These are phyloP conservation scores for Brassica nigra DNA, from an alignment of 345 rosid species.

Conservation along the genomic window DNA sequence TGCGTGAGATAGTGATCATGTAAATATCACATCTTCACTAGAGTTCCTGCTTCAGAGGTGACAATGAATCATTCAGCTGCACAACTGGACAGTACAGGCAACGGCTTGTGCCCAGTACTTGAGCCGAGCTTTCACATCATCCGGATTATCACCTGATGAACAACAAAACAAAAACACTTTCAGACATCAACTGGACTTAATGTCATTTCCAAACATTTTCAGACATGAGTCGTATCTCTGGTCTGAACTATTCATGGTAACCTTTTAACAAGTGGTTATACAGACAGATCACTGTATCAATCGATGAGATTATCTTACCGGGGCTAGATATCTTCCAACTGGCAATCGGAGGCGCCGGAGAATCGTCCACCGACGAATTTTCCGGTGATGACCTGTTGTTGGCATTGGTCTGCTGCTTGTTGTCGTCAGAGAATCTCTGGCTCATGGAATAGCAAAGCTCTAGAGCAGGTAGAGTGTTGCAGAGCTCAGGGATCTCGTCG, in stretches of 20 bases:
- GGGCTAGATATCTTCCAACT: slow-evolving; percentile 97
- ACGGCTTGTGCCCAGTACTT: slow-evolving; percentile 97
- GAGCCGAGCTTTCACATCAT: slow-evolving; percentile 94
- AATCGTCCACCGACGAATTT: slow-evolving; percentile 41
- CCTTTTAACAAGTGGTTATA: not conserved
- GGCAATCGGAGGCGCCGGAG: slow-evolving; percentile 53
- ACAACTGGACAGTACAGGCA: slow-evolving; percentile 83
- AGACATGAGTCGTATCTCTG: not conserved
- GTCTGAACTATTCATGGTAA: not conserved
- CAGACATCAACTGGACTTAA: not conserved
- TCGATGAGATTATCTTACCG: slow-evolving; percentile 43
- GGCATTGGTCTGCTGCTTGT: slow-evolving; percentile 39
- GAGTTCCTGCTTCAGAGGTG: not conserved
- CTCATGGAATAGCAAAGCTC: slow-evolving; percentile 95
- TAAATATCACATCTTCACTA: not conserved
- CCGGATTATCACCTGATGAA: slow-evolving; percentile 79
- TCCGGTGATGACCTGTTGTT: slow-evolving; percentile 44
- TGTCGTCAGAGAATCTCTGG: slow-evolving; percentile 72
- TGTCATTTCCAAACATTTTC: not conserved
- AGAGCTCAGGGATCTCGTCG: slow-evolving; percentile 97
- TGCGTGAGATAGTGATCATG: not conserved
- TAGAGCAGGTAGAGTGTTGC: slow-evolving; percentile 87
- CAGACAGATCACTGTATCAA: too few relatives aligned
- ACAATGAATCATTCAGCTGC: slow-evolving; percentile 56
- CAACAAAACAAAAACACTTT: too few relatives aligned